Evolutionary conservation across 2,329 filamentous ascomycete species (phyloP).

Genomic region (Neofusicoccum umdonicola): DNA sequence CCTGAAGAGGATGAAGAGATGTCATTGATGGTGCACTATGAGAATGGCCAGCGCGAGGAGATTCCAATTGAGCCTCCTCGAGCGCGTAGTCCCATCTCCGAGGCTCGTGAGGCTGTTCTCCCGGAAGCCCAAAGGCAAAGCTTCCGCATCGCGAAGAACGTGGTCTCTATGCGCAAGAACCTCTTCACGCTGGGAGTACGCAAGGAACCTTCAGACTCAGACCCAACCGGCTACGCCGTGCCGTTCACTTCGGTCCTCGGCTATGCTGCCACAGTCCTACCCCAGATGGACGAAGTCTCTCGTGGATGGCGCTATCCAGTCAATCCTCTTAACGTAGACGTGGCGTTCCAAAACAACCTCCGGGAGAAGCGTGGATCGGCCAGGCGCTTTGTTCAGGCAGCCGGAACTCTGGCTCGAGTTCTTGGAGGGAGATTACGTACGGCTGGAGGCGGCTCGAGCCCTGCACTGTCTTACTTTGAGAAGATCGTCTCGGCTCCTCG

Average conservation of each 20-base stretch:
- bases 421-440: slow-evolving; percentile 55
- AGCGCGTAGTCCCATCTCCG: slow-evolving; percentile 30
- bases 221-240: slow-evolving; percentile 40
- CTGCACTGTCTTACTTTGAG: slow-evolving; percentile 40
- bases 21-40: slow-evolving; percentile 57
- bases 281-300: slow-evolving; percentile 57
- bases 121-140: slow-evolving; percentile 53
- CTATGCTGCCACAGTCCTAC: slow-evolving; percentile 44
- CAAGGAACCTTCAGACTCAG: slow-evolving; percentile 23
- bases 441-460: slow-evolving; percentile 35
- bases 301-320: slow-evolving; percentile 60
- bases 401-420: slow-evolving; percentile 56
- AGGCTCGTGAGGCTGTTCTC: slow-evolving; percentile 46
- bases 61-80: slow-evolving; percentile 46
- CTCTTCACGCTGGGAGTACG: slow-evolving; percentile 50
- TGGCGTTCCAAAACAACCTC: slow-evolving; percentile 55
- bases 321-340: slow-evolving; percentile 52
- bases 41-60: slow-evolving; percentile 60
- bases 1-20: slow-evolving; percentile 41
- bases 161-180: slow-evolving; percentile 54
- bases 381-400: slow-evolving; percentile 61
- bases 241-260: slow-evolving; percentile 41
- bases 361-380: slow-evolving; percentile 55
- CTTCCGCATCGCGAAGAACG: slow-evolving; percentile 54
- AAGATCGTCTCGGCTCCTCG: slow-evolving; percentile 47